Evolutionary conservation across 208 protist species (phyloP), one percentile per base, ranked within the genome.

Genomic region (Leptomonas seymouri): DNA sequence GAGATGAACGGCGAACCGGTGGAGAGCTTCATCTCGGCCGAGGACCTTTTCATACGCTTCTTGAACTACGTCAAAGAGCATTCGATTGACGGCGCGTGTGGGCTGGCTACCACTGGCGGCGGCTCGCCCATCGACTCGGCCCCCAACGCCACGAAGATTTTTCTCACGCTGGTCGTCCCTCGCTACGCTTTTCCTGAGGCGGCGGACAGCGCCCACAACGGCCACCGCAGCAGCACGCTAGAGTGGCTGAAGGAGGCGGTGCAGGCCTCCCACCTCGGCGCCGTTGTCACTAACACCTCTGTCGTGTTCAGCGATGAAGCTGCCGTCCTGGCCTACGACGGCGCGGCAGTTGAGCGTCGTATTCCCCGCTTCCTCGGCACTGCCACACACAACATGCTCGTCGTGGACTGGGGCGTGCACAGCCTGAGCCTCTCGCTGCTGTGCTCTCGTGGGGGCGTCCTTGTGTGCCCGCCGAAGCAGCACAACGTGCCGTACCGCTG

Each of bases 31-130:
- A 54, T 93, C 53, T 73, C 77, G 6, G 85, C 85, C 30, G 83
- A 91, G 57, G 81, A 94, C 41, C 67, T 93, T 25, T 87, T 97
- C 50, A 80, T 93, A 5, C 70, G 80, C 41, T 94, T 93, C 67
- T 79, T 97, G 28, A 92, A 93, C 76, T 83, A 93, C 65, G 48
- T 97, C 14, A 97, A 97, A 75, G 77, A 84, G 63, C 86, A 90
- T 62, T 83, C 82, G 25, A 63, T 97, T 15, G 86, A 97, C 69
- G 81, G 74, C 12, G 87, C 84, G 14, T 97, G 91, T 61, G 84
- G 84, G 30, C 67, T 96, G 30, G 78, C 74, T 3, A 49, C 56
- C 0, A 67, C 48, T 34, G 53, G 45, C 20, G 42, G 58, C 49
- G 51, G 76, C 39, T 42, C 48, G 0, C 34, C 54, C 8, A 58